Conservation (phyloP, 176 grass and related monocot genomes). For the Oryza rufipogon region DNA sequence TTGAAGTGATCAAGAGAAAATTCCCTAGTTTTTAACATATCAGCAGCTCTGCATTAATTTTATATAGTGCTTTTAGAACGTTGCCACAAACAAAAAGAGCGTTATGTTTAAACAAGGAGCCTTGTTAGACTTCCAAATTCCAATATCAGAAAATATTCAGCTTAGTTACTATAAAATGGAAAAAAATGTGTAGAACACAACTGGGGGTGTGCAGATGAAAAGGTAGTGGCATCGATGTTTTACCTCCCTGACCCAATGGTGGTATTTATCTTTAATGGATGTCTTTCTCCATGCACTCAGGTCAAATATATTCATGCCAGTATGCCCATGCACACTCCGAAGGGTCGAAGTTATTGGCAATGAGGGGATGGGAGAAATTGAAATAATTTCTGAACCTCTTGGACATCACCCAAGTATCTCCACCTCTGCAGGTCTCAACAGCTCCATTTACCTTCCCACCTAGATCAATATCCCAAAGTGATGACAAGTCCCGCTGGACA, state of each 20-base stretch:
- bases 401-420: conserved; percentile 93
- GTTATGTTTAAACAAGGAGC: not conserved
- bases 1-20: conserved; percentile 29
- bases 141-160: not conserved
- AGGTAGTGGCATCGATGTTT: not conserved
- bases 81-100: not conserved
- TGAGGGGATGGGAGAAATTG: conserved; percentile 91
- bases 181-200: conserved; percentile 8
- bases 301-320: conserved; percentile 97
- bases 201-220: not conserved
- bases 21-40: not conserved
- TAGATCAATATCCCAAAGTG: conserved; percentile 90
- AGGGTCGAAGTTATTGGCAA: conserved; percentile 79
- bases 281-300: conserved; percentile 91
- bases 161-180: conserved; percentile 8
- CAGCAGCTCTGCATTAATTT: not conserved
- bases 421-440: conserved; percentile 89
- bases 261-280: conserved; percentile 84
- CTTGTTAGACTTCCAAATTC: not conserved
- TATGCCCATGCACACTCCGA: conserved; percentile 96
- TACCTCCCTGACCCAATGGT: conserved; percentile 98
- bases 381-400: conserved; percentile 97
- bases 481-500: conserved; percentile 74
- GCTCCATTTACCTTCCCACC: conserved; percentile 93
- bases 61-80: not conserved